Conservation (phyloP, 768 basidiomycete species). For the Lyophyllum atratum region DNA sequence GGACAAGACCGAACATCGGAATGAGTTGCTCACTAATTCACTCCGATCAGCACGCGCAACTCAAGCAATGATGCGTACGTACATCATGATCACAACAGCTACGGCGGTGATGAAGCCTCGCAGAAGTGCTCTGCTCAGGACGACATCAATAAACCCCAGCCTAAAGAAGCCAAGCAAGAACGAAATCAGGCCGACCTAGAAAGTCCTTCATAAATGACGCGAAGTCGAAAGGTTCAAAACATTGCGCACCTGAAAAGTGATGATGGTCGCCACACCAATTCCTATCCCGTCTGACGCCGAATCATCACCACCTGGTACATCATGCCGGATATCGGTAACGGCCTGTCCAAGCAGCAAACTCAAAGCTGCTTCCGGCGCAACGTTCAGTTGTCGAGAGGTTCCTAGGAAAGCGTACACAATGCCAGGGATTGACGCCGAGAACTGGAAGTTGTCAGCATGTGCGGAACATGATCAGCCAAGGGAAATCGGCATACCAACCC, state of each 20-base stretch:
- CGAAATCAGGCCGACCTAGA: constrained; percentile 80
- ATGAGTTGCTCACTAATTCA: constrained; percentile 73
- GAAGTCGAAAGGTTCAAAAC: not conserved
- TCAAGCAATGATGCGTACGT: constrained; percentile 23
- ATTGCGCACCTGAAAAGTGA: constrained; percentile 73
- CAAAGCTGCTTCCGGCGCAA: constrained; percentile 88
- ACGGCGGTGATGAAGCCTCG: constrained; percentile 88
- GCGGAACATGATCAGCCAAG: not conserved
- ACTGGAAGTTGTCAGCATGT: constrained; percentile 40
- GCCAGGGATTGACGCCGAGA: constrained; percentile 83
- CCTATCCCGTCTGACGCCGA: constrained; percentile 52
- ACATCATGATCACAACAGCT: constrained; percentile 85
- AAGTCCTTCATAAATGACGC: not conserved
- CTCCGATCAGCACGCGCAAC: not conserved
- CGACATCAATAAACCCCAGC: constrained; percentile 91
- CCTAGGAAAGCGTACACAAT: constrained; percentile 92
- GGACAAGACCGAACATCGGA: constrained; percentile 83
- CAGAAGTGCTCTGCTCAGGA: constrained; percentile 84
- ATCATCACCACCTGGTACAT: constrained; percentile 43
- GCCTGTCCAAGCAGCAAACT: constrained; percentile 88
- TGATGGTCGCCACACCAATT: constrained; percentile 73
- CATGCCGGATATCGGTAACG: constrained; percentile 65
- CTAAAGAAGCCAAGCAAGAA: constrained; percentile 86
- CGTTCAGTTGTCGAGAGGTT: constrained; percentile 78
- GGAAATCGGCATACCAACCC: constrained; percentile 63